A percentile compares a stretch with the other conserved stretches of the same genome.
phyloP scores from a whole-genome alignment of 2,329 filamentous ascomycete genomes.

The Exophiala calicioides region DNA sequence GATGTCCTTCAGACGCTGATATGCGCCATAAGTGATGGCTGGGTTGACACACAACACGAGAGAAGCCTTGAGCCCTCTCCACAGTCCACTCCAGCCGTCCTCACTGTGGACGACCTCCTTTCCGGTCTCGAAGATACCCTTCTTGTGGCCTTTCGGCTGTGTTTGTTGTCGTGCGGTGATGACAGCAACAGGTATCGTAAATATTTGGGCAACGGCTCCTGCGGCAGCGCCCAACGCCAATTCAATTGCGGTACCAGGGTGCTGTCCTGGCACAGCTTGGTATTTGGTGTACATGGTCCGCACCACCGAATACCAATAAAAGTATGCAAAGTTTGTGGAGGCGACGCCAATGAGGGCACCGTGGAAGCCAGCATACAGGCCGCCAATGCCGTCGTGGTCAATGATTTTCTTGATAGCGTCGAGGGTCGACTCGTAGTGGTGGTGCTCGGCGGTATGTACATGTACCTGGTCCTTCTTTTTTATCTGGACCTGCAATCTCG shows the following conservation, averaged over 20 bases:
- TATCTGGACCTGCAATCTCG: conserved; percentile 90
- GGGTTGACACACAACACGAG: conserved; percentile 94
- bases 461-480: conserved; percentile 59
- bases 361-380: conserved; percentile 85
- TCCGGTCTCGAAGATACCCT: conserved; percentile 82
- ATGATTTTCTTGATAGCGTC: conserved; percentile 87
- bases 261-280: conserved; percentile 41
- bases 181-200: conserved; percentile 94
- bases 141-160: conserved; percentile 78
- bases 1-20: conserved; percentile 78
- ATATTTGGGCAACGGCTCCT: conserved; percentile 88
- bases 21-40: conserved; percentile 95
- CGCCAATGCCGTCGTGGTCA: conserved; percentile 73
- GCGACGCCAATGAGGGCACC: conserved; percentile 88
- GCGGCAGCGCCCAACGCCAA: conserved; percentile 81
- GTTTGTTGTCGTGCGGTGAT: conserved; percentile 96
- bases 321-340: conserved; percentile 98
- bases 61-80: conserved; percentile 94
- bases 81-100: conserved; percentile 84
- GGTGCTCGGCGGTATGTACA: conserved; percentile 52
- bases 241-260: conserved; percentile 79
- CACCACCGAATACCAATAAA: conserved; percentile 96
- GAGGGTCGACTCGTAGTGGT: conserved; percentile 82
- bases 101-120: conserved; percentile 86
- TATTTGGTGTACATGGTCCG: conserved; percentile 71